phyloP scores from a whole-genome alignment of 1,139 yeast species.

The Hansenula sp. region DNA sequence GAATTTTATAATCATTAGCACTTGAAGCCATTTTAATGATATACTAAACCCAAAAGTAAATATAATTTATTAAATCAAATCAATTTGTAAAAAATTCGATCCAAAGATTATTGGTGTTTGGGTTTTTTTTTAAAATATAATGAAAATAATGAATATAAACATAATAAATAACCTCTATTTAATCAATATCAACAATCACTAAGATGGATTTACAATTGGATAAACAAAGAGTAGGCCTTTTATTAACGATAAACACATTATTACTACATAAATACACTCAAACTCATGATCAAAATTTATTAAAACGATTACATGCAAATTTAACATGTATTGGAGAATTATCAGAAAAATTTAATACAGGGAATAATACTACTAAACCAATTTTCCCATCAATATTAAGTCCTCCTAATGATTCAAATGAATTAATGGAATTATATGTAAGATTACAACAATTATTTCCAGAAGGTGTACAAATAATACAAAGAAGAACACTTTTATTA shows the following conservation, averaged over 20 bases:
- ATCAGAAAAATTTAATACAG: slow-evolving; percentile 19
- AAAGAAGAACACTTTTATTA: slow-evolving; percentile 10
- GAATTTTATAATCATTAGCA: slow-evolving; percentile 45
- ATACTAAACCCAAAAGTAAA: too few species aligned
- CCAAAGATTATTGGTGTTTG: neutral
- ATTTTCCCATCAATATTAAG: slow-evolving; percentile 19
- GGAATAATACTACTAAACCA: slow-evolving; percentile 7
- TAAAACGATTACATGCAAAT: slow-evolving; percentile 23
- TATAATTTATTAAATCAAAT: too few species aligned
- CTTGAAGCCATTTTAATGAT: neutral
- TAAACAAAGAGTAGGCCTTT: neutral
- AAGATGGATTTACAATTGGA: slow-evolving; percentile 1
- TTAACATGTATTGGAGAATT: slow-evolving; percentile 24
- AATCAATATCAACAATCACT: too few species aligned
- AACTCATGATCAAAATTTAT: slow-evolving; percentile 13
- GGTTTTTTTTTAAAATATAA: too few species aligned
- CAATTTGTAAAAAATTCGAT: too few species aligned
- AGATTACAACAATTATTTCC: slow-evolving; percentile 21
- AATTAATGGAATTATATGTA: slow-evolving; percentile 18
- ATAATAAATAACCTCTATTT: too few species aligned
- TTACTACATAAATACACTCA: neutral
- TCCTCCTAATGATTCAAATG: slow-evolving; percentile 21
- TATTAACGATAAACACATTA: slow-evolving; percentile 1
- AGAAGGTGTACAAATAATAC: slow-evolving; percentile 20
- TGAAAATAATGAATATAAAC: too few species aligned